Base-by-base conservation (phyloP, 495 filamentous ascomycete species). In the Penicillium simplicissimum region DNA sequence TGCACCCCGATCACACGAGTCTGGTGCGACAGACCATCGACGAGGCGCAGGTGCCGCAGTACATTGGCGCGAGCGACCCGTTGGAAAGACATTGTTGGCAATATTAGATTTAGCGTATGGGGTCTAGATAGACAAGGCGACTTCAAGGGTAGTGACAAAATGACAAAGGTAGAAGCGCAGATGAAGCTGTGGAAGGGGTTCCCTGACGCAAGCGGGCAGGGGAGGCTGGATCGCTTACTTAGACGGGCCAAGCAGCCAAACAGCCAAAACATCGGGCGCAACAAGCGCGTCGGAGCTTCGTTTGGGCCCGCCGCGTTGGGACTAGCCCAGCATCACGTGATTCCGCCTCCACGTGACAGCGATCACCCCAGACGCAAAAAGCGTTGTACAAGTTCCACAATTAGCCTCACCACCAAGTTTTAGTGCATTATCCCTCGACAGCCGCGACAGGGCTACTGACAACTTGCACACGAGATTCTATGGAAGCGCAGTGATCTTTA, bases 251-350 rank as follows among this genome's bases (percentile, higher is more conserved):
- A 53, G 3, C 8, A 53, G 34, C 31, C 49, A 52, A 52, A 52
- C 49, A 40, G 36, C 37, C 53, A 36, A 54, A 55, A 55, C 52
- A 55, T 14, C 17, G 23, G 53, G 21, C 34, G 53, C 15, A 38
- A 63, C 45, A 66, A 63, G 66, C 71, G 68, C 67, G 69, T 70
- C 65, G 54, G 52, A 62, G 58, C 58, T 59, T 67, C 66, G 67
- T 74, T 75, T 74, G 62, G 70, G 23, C 15, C 59, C 62, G 61
- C 68, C 70, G 68, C 37, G 69, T 68, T 45, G 43, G 70, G 75
- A 49, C 61, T 69, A 57, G 65, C 21, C 23, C 0, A 8, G 7
- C 14, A 11, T 60, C 68, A 72, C 52, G 53, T 71, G 65, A 70
- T 15, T 40, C 34, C 35, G 56, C 42, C 37, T n/a, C 34, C 59